Base-by-base conservation (phyloP, 2,329 filamentous ascomycete species). In the Alternaria hordeiaustralica region DNA sequence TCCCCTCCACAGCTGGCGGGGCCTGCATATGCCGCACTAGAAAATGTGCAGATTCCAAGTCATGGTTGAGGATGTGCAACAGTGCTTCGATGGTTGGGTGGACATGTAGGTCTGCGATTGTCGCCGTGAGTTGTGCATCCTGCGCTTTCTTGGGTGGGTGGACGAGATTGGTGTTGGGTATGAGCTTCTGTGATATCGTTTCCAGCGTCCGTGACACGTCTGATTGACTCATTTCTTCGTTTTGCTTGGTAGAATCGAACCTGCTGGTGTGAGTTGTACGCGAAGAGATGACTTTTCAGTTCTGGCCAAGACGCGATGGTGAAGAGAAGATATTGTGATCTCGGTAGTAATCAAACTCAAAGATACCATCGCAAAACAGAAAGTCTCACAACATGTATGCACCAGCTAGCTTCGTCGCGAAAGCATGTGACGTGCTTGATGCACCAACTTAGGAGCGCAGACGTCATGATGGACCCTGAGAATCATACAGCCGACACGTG, bases 11-110 rank as follows among this genome's bases (percentile, higher is more conserved):
- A 0, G 82, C 82, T 0, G 85, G 84, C 13, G 79, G 71, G 9
- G 81, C 79, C 71, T 85, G 82, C 84, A 86, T 86, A 66, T 87
- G 83, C 1, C 85, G 80, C 23, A 84, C 78, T 1, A 87, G 78
- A 71, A 87, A 87, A 72, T 87, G 85, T 0, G 85, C 85, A 20
- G 77, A 80, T 5, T 83, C 76, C 0, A 87, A 76, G 70, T 87
- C 85, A 64, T 77, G 74, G 70, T 87, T 87, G 28, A 86, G 75
- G 57, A 87, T 78, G 71, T 87, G 85, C 5, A 87, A 78, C 1
- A 82, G 75, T 10, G 83, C 77, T 78, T 87, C 85, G 41, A 87
- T 75, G 13, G 82, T 80, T 8, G 85, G 84, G 65, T 86, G 84
- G 2, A 84, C 68, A 9, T 69, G 70, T 6, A 83, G 74, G 25